phyloP scores from a whole-genome alignment of 2,329 filamentous ascomycete genomes.

The Lasiodiplodia sp. region DNA sequence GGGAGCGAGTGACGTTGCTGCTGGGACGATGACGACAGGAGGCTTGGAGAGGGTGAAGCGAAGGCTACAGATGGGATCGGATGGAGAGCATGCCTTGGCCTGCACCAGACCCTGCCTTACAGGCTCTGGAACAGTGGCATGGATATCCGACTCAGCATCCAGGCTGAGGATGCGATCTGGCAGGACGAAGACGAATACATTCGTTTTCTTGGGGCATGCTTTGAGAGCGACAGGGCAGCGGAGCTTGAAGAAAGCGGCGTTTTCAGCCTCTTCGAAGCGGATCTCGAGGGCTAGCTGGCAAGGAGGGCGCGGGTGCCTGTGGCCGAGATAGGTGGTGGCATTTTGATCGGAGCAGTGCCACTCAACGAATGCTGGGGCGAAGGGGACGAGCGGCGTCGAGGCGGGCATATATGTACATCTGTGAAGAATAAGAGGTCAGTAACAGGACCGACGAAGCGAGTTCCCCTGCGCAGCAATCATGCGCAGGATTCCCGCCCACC shows the following conservation, averaged over 20 bases:
- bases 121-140: not conserved
- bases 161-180: conserved; percentile 5
- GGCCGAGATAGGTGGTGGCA: conserved; percentile 7
- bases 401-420: conserved; percentile 7
- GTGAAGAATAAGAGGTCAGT: conserved; percentile 1
- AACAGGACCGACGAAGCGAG: not conserved
- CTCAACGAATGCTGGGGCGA: conserved; percentile 13
- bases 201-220: conserved; percentile 10
- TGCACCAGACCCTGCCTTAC: conserved; percentile 2
- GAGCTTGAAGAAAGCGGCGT: conserved; percentile 12
- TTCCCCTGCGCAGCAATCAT: not conserved
- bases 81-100: not conserved
- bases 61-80: conserved; percentile 3
- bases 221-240: conserved; percentile 8
- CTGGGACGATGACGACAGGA: not conserved
- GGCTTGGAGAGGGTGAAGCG: conserved; percentile 15
- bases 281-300: conserved; percentile 10
- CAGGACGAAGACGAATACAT: conserved; percentile 10
- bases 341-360: conserved; percentile 7
- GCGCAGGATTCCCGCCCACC: conserved; percentile 23
- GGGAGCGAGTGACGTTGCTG: conserved; percentile 3
- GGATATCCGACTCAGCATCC: not conserved
- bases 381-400: not conserved
- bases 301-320: not conserved
- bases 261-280: conserved; percentile 6